Percentiles rank a stretch among this genome's conserved stretches.
phyloP scores from a whole-genome alignment of 768 basidiomycete genomes.

The Podaxis sp. region DNA sequence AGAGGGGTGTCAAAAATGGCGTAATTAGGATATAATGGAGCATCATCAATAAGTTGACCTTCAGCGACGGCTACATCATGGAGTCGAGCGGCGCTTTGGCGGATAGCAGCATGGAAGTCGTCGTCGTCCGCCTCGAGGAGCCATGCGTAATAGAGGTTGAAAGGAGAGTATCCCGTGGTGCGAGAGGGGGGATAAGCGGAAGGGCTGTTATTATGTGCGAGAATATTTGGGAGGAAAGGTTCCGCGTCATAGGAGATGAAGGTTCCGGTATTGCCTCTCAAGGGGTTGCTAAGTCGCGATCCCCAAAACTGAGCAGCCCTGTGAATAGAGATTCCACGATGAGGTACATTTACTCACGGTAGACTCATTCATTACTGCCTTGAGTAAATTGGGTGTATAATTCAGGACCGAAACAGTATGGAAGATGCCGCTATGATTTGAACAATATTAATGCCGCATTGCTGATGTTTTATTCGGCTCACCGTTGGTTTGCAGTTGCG shows the following conservation, averaged over 20 bases:
- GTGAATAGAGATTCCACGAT: not conserved
- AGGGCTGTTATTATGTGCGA: constrained; percentile 33
- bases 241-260: constrained; percentile 51
- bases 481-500: constrained; percentile 29
- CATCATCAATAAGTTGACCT: constrained; percentile 37
- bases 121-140: constrained; percentile 34
- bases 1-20: constrained; percentile 53
- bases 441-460: not conserved
- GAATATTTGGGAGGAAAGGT: constrained; percentile 44
- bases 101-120: constrained; percentile 38
- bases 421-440: constrained; percentile 29
- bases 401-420: constrained; percentile 41
- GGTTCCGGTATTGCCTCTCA: constrained; percentile 23
- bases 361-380: constrained; percentile 46
- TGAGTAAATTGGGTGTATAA: constrained; percentile 35
- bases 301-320: constrained; percentile 44
- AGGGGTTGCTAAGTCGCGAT: constrained; percentile 18
- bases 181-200: constrained; percentile 53
- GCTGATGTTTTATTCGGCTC: not conserved
- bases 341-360: constrained; percentile 17
- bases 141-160: constrained; percentile 53
- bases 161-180: constrained; percentile 36
- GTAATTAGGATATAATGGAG: constrained; percentile 59
- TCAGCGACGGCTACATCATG: constrained; percentile 35
- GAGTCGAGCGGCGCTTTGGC: constrained; percentile 39